Conservation (phyloP, 164 flowering plant genomes). For the Dillenia turbinata region DNA sequence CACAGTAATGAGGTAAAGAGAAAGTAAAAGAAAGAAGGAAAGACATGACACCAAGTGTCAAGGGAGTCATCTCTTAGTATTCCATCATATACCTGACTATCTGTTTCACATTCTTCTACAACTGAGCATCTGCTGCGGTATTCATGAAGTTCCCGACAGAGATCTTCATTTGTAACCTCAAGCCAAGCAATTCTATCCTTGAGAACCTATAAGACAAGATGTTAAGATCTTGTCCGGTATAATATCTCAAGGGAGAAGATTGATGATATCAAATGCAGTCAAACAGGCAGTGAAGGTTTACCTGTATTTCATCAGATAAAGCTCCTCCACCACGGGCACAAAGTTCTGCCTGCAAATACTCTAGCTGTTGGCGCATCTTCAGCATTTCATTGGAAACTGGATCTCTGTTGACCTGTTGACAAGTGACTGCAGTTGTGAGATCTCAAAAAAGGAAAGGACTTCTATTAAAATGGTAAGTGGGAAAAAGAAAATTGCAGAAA, state of each 20-base stretch:
- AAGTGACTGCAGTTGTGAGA: neutral
- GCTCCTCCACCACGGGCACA: slow-evolving; percentile 78
- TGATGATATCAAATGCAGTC: neutral
- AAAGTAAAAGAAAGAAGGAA: neutral
- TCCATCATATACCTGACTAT: slow-evolving; percentile 38
- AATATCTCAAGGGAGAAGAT: neutral
- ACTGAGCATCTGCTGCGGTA: slow-evolving; percentile 51
- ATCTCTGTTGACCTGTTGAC: slow-evolving; percentile 83
- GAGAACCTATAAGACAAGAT: slow-evolving; percentile 46
- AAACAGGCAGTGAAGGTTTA: slow-evolving; percentile 9
- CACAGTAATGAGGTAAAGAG: neutral
- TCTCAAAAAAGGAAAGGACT: neutral
- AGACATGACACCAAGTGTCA: neutral
- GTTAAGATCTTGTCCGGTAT: neutral
- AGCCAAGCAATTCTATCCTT: slow-evolving; percentile 93
- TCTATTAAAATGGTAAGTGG: neutral
- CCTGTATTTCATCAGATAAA: slow-evolving; percentile 86
- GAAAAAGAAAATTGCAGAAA: slow-evolving; percentile 1
- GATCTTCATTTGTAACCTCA: slow-evolving; percentile 86
- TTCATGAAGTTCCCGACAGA: slow-evolving; percentile 76
- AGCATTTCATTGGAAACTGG: slow-evolving; percentile 87
- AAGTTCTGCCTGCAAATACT: slow-evolving; percentile 90
- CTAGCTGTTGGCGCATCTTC: slow-evolving; percentile 94
- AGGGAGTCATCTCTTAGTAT: neutral
- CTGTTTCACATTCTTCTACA: slow-evolving; percentile 45